Percentiles rank a stretch among this genome's conserved stretches.
Conservation (phyloP, 2,329 filamentous ascomycete genomes). For the Cercospora zeina region DNA sequence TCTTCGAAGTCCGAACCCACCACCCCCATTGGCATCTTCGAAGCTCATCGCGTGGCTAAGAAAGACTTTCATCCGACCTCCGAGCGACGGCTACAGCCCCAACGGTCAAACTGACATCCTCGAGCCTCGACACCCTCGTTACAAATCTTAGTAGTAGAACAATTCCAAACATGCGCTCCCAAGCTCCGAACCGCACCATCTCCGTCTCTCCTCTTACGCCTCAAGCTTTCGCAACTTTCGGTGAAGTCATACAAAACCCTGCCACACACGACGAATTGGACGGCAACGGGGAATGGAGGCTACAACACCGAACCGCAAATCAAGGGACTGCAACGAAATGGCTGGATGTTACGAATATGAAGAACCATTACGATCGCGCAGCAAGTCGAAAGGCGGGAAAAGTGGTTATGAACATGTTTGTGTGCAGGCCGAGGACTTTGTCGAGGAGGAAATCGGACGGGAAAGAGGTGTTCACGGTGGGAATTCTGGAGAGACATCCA, state of each 20-base stretch:
- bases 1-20: slow-evolving; percentile 11
- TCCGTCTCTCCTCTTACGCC: slow-evolving; percentile 38
- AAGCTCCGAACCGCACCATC: neutral
- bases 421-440: slow-evolving; percentile 69
- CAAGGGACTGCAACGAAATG: slow-evolving; percentile 89
- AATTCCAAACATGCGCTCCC: slow-evolving; percentile 9
- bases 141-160: neutral
- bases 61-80: slow-evolving; percentile 28
- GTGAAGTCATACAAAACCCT: slow-evolving; percentile 75
- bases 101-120: slow-evolving; percentile 34
- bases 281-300: slow-evolving; percentile 20
- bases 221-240: slow-evolving; percentile 72
- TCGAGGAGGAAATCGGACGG: slow-evolving; percentile 33
- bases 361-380: slow-evolving; percentile 68
- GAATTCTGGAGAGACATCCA: slow-evolving; percentile 84
- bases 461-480: slow-evolving; percentile 59
- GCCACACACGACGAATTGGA: slow-evolving; percentile 47
- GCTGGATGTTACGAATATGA: slow-evolving; percentile 71
- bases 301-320: slow-evolving; percentile 65
- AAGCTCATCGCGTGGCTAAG: slow-evolving; percentile 25
- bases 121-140: slow-evolving; percentile 50
- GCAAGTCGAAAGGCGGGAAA: slow-evolving; percentile 59
- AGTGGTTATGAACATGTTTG: slow-evolving; percentile 83
- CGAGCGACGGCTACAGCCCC: slow-evolving; percentile 21
- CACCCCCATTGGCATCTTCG: slow-evolving; percentile 15